Conservation (phyloP, 805 yeast genomes). For the Grigorovia transvaalensis region DNA sequence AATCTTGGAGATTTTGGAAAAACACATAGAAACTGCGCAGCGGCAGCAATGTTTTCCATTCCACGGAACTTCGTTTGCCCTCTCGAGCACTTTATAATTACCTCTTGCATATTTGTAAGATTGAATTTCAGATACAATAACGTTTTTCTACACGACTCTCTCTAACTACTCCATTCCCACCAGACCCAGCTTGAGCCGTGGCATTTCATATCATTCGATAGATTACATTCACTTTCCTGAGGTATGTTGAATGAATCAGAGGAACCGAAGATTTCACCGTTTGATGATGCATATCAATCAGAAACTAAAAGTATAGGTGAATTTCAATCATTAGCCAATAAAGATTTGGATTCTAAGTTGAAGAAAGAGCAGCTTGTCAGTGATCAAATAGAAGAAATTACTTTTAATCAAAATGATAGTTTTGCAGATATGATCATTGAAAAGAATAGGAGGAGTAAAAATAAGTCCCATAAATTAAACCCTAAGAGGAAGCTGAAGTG, state of each 20-base stretch:
- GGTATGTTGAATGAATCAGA: neutral
- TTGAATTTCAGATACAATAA: neutral
- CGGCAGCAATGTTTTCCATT: neutral
- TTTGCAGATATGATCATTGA: slow-evolving; percentile 37
- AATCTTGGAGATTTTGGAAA: neutral
- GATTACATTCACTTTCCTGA: neutral
- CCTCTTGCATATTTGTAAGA: neutral
- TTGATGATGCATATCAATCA: slow-evolving; percentile 22
- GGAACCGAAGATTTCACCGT: slow-evolving; percentile 17
- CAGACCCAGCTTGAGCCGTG: too few species aligned
- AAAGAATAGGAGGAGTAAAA: slow-evolving; percentile 66
- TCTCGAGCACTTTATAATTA: neutral
- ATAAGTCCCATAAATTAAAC: slow-evolving; percentile 53
- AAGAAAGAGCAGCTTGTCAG: neutral
- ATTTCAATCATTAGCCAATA: neutral
- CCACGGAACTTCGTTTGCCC: neutral
- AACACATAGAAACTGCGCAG: neutral
- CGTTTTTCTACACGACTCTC: too few species aligned
- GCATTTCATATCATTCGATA: too few species aligned
- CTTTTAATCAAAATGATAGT: neutral
- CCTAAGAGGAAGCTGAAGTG: slow-evolving; percentile 45
- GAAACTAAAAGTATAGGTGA: slow-evolving; percentile 8
- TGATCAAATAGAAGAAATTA: neutral
- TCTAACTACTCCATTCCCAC: too few species aligned
- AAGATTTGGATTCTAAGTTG: neutral